A percentile compares a stretch with the other conserved stretches of the same genome.
phyloP scores from a whole-genome alignment of 2,329 filamentous ascomycete genomes.

The Colletotrichum graminicola region DNA sequence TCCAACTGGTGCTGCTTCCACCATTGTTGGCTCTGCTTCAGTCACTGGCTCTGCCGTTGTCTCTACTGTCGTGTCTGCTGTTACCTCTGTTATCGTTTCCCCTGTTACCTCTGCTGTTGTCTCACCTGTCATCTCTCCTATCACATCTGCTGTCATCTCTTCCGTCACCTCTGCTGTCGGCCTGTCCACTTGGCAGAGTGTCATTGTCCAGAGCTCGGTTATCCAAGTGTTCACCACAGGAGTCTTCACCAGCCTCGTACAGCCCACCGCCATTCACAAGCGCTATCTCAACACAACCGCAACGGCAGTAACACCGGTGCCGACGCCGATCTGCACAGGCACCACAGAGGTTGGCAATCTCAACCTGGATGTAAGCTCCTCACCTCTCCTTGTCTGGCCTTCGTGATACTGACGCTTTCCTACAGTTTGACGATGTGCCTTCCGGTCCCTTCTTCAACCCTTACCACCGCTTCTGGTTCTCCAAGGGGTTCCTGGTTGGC shows the following conservation, averaged over 20 bases:
- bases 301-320: conserved; percentile 28
- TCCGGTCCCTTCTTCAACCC: conserved; percentile 56
- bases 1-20: conserved; percentile 42
- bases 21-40: conserved; percentile 3
- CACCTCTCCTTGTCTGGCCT: conserved; percentile 37
- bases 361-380: conserved; percentile 53
- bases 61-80: background rate
- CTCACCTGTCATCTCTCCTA: background rate
- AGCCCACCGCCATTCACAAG: conserved; percentile 17
- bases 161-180: conserved; percentile 42
- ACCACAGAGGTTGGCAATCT: conserved; percentile 51
- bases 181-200: conserved; percentile 46
- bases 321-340: conserved; percentile 41
- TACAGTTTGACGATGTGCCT: conserved; percentile 54
- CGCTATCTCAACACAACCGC: conserved; percentile 24
- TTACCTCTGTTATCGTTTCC: background rate
- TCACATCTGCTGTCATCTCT: background rate
- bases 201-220: conserved; percentile 28
- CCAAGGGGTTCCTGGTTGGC: conserved; percentile 55
- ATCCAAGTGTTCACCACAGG: conserved; percentile 20
- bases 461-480: conserved; percentile 56
- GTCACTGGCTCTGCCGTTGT: background rate
- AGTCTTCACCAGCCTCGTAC: conserved; percentile 10
- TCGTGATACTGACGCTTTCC: background rate
- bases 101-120: background rate